These are phyloP conservation scores for Brasilioporus rufonigricans DNA, from an alignment of 768 basidiomycete genomes.

Conservation along the genomic window DNA sequence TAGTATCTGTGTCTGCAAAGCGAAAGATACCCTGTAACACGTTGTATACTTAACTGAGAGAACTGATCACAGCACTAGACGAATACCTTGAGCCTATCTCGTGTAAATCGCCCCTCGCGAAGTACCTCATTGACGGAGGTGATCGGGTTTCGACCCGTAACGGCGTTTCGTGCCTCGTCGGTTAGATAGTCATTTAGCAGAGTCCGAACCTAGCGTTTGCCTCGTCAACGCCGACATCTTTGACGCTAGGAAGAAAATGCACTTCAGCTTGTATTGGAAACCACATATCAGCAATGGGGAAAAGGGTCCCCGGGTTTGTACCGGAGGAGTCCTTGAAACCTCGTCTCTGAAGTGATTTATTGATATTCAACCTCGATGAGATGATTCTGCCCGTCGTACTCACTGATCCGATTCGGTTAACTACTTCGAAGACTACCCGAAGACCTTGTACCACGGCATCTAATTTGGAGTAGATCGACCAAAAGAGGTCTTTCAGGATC, in stretches of 20 bases:
- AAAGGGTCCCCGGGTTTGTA: conserved; percentile 70
- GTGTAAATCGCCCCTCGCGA: conserved; percentile 72
- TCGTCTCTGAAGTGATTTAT: conserved; percentile 54
- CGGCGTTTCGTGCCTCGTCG: conserved; percentile 82
- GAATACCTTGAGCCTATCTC: conserved; percentile 77
- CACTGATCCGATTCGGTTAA: conserved; percentile 88
- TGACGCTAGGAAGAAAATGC: background rate
- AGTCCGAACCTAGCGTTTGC: conserved; percentile 62
- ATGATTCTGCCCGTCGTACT: conserved; percentile 31
- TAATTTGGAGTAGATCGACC: conserved; percentile 95
- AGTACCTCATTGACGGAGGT: conserved; percentile 93
- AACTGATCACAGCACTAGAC: background rate
- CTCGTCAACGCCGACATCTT: conserved; percentile 3
- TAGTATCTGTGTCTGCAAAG: conserved; percentile 86
- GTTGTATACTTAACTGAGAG: background rate
- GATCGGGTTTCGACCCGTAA: conserved; percentile 82
- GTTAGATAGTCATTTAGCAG: conserved; percentile 87
- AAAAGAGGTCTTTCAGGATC: conserved; percentile 87
- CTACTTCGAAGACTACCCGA: conserved; percentile 85
- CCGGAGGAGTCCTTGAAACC: conserved; percentile 89
- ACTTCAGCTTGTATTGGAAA: conserved; percentile 88
- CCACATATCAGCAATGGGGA: conserved; percentile 88
- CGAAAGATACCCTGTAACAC: conserved; percentile 74
- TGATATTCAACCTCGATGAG: background rate
- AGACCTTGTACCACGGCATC: conserved; percentile 92